Evolutionary conservation across 352 stramenopile species (phyloP).

Genomic region (Pythium phragmitis): DNA sequence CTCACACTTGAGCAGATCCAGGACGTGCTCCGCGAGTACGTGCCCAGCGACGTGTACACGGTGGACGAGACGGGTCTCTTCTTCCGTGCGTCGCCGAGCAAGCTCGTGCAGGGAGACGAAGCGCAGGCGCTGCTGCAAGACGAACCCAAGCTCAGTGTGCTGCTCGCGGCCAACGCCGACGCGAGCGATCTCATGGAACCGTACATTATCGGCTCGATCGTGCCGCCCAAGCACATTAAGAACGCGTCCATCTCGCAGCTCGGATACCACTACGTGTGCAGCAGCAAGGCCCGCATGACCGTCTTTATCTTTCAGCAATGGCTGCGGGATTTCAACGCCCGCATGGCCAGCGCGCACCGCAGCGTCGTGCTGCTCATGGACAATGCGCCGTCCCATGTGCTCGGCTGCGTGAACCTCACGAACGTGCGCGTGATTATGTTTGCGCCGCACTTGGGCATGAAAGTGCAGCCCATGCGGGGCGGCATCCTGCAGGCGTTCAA

Average conservation of each 20-base stretch:
- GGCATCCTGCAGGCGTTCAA: conserved; percentile 85
- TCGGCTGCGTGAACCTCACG: conserved; percentile 76
- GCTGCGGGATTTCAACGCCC: conserved; percentile 83
- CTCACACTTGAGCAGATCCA: conserved; percentile 85
- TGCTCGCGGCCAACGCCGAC: conserved; percentile 75
- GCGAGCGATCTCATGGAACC: conserved; percentile 80
- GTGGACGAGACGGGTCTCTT: conserved; percentile 87
- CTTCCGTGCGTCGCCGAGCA: conserved; percentile 82
- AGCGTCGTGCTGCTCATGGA: conserved; percentile 85
- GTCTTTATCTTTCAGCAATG: conserved; percentile 90
- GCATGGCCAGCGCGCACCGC: conserved; percentile 83
- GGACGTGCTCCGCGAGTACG: conserved; percentile 80
- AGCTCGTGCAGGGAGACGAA: conserved; percentile 81
- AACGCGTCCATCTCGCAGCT: conserved; percentile 79
- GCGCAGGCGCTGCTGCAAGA: conserved; percentile 71
- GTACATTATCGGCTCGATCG: conserved; percentile 80
- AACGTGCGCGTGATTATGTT: conserved; percentile 88
- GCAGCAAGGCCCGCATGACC: conserved; percentile 82
- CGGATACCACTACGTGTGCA: conserved; percentile 86
- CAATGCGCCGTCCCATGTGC: conserved; percentile 82
- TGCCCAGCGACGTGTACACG: conserved; percentile 81
- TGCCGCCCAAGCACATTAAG: conserved; percentile 76
- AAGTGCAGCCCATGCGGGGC: conserved; percentile 83
- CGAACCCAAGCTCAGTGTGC: conserved; percentile 69
- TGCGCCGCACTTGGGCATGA: conserved; percentile 42